Evolutionary conservation across 192 early-diverging fungal genomes (phyloP), one percentile per base, ranked within the genome.

Genomic region (Powellomyces hirtus): DNA sequence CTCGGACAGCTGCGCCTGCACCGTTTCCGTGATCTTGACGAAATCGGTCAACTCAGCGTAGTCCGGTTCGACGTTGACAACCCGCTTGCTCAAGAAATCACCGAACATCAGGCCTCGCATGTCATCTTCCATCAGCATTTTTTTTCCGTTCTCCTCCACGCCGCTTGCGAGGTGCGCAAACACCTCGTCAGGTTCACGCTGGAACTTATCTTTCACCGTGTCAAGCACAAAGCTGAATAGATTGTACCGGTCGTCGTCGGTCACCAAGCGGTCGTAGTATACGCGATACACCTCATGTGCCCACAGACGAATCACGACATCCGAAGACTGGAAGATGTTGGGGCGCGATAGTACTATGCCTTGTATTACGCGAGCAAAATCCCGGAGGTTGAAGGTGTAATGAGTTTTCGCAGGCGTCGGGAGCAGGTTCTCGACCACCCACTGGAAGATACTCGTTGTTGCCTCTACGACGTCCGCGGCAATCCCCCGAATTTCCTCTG

Each of bases 381-480:
- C 86, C 33, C 86, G 72, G 18, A 88, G 73, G 59, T 88, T 88
- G 72, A 88, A 88, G 7, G 82, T 87, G 63, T 88, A 88, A 62
- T 88, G 86, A 6, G 81, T 86, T 58, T 88, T 88, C 16, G 86
- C 86, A 1, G 86, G 86, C 5, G 86, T 87, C 13, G 86, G 86
- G 11, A 88, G 71, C 63, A 88, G 72, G 62, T 85, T 88, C 14
- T 67, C 75, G 1, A 82, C 75, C 0, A 74, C 75, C 77, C 83
- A 85, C 58, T 86, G 72, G 72, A 79, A 87, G 7, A 87, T 69
- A 46, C 59, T 72, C 44, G 74, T 72, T 5, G 84, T 85, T 24
- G 75, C 76, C 2, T 75, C 68, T 2, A 83, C 77, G 5, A 88
- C 29, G 11, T 66, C 72, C n/a, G n/a, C 16, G 1, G 77, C 61